Conservation (phyloP, 768 basidiomycete species). For the Calvatia gigantea region DNA sequence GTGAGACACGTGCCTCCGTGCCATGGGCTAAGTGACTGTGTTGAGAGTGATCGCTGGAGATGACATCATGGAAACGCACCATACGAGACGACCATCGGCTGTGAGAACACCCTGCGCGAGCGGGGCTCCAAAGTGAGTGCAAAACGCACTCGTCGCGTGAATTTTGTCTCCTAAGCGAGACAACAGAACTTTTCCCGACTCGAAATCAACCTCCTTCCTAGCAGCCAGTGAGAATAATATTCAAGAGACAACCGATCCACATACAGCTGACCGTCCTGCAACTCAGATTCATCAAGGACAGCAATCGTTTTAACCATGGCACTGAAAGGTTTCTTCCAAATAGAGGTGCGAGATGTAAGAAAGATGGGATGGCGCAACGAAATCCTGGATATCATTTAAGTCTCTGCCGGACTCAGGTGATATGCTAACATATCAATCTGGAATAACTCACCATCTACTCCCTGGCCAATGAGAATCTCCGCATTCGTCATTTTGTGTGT, state of each 20-base stretch:
- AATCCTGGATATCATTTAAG: constrained; percentile 9
- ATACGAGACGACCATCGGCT: constrained; percentile 75
- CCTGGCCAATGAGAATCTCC: constrained; percentile 13
- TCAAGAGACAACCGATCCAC: not conserved
- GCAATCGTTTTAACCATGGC: constrained; percentile 48
- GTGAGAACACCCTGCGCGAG: constrained; percentile 79
- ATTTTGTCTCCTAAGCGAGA: constrained; percentile 73
- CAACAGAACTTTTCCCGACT: constrained; percentile 72
- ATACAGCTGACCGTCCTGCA: constrained; percentile 68
- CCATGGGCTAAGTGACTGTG: constrained; percentile 57
- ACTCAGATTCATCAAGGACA: constrained; percentile 53
- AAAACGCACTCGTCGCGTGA: constrained; percentile 78
- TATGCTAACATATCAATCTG: not conserved
- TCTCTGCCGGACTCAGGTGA: constrained; percentile 4
- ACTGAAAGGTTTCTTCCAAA: constrained; percentile 1
- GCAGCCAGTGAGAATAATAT: not conserved
- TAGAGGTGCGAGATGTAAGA: not conserved
- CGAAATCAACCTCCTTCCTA: constrained; percentile 85
- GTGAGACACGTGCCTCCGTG: constrained; percentile 65
- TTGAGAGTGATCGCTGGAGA: not conserved
- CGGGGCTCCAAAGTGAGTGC: constrained; percentile 92
- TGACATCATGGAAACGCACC: constrained; percentile 39
- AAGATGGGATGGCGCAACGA: not conserved
- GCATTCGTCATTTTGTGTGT: not conserved
- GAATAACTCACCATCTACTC: not conserved